These are phyloP conservation scores for Aspergillus funiculosus DNA, from an alignment of 495 filamentous ascomycete genomes.

Conservation along the genomic window DNA sequence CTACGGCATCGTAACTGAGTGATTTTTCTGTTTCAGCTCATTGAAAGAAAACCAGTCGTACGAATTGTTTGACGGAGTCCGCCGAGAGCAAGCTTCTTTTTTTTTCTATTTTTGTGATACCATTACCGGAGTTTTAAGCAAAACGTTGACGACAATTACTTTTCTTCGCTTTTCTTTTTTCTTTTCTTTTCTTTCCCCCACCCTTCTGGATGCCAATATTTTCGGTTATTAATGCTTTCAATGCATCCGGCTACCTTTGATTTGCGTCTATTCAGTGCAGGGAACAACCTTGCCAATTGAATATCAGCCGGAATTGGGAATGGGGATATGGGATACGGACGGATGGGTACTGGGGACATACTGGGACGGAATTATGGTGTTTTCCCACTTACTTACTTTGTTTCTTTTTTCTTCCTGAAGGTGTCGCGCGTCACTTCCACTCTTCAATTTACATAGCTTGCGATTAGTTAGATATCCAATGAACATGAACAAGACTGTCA, in stretches of 20 bases:
- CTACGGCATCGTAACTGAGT: constrained; percentile 14
- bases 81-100: neutral
- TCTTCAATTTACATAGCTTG: neutral
- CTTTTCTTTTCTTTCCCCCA: constrained; percentile 3
- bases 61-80: neutral
- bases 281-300: constrained; percentile 1
- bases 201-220: constrained; percentile 3
- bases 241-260: constrained; percentile 10
- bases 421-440: neutral
- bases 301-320: constrained; percentile 12
- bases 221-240: constrained; percentile 8
- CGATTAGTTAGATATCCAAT: constrained; percentile 16
- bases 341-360: constrained; percentile 7
- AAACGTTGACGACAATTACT: neutral
- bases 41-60: neutral
- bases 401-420: constrained; percentile 6
- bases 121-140: constrained; percentile 6
- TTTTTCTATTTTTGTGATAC: constrained; percentile 10
- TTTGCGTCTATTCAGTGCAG: constrained; percentile 13
- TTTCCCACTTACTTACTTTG: constrained; percentile 14
- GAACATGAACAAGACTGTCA: constrained; percentile 12
- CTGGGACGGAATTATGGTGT: constrained; percentile 14
- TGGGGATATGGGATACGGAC: constrained; percentile 6
- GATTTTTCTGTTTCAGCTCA: neutral
- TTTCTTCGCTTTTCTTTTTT: neutral